A percentile compares a stretch with the other conserved stretches of the same genome.
These are phyloP conservation scores for Cucurbita maxima DNA, from an alignment of 306 rosid genomes.

Conservation along the genomic window DNA sequence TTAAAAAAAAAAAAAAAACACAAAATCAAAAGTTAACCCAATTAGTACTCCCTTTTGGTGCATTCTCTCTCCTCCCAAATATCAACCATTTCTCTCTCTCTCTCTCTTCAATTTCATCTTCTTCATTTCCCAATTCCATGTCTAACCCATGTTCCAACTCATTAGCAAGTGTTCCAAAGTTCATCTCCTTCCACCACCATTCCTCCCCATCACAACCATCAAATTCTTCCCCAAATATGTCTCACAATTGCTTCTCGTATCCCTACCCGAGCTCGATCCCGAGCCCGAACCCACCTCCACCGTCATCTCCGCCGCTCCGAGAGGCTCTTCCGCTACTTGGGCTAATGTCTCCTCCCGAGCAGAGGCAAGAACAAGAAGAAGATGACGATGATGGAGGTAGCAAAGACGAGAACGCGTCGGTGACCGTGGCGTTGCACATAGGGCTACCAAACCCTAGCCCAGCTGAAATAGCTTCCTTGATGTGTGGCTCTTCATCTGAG, in stretches of 20 bases:
- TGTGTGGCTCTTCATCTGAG: conserved; percentile 45
- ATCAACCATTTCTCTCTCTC: neutral
- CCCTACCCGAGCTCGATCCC: neutral
- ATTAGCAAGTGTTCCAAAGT: conserved; percentile 24
- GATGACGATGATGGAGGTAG: neutral
- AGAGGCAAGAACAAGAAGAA: neutral
- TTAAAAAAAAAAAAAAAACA: neutral
- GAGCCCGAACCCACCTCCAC: neutral
- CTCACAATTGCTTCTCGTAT: neutral
- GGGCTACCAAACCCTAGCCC: conserved; percentile 12
- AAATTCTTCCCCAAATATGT: neutral
- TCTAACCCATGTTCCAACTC: conserved; percentile 16
- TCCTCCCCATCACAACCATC: neutral
- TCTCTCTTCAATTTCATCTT: neutral
- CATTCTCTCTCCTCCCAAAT: neutral
- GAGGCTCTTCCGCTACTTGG: conserved; percentile 5
- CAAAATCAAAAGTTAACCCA: conserved; percentile 4
- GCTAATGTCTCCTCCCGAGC: neutral
- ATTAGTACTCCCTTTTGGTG: conserved; percentile 2
- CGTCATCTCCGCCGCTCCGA: neutral
- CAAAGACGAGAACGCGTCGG: neutral
- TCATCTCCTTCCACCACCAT: conserved; percentile 12
- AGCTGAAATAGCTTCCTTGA: conserved; percentile 17
- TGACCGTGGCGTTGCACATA: conserved; percentile 8
- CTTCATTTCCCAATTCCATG: neutral